Evolutionary conservation across 75 land plant species (phyloP).

Genomic region (Isoetes taiwanensis): DNA sequence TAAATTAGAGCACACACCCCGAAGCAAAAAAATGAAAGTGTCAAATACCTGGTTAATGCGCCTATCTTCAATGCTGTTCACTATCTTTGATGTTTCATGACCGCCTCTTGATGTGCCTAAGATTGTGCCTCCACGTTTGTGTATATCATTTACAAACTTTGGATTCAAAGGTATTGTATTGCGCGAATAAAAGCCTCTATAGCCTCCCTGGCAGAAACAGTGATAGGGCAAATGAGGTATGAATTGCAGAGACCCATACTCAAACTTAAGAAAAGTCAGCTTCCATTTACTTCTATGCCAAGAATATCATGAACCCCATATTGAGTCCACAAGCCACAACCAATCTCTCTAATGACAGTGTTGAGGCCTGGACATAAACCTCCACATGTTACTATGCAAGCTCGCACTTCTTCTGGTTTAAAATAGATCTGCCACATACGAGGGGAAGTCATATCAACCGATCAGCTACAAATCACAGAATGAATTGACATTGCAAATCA

Average conservation of each 20-base stretch:
- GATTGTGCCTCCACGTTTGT: conserved; percentile 48
- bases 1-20: too few species aligned
- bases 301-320: conserved; percentile 69
- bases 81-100: conserved; percentile 58
- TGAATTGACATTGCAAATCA: too few species aligned
- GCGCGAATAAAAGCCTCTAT: conserved; percentile 37
- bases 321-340: conserved; percentile 73
- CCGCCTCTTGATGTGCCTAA: conserved; percentile 66
- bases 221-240: too few species aligned
- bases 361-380: conserved; percentile 94
- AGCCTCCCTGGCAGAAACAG: conserved; percentile 56
- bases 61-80: conserved; percentile 33
- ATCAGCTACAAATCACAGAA: too few species aligned
- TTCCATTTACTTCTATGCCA: conserved; percentile 74
- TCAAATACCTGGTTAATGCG: conserved; percentile 44
- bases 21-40: neutral
- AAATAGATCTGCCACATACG: conserved; percentile 97
- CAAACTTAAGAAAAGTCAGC: too few species aligned
- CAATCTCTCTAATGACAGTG: conserved; percentile 89
- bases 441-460: too few species aligned
- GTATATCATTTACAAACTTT: conserved; percentile 50
- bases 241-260: too few species aligned
- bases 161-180: conserved; percentile 36
- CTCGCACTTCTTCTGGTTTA: conserved; percentile 75
- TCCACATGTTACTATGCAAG: conserved; percentile 97